Percentiles rank a stretch among this genome's conserved stretches.
These are phyloP conservation scores for Obelidium mucronatum DNA, from an alignment of 192 early-diverging fungal genomes.

Conservation along the genomic window DNA sequence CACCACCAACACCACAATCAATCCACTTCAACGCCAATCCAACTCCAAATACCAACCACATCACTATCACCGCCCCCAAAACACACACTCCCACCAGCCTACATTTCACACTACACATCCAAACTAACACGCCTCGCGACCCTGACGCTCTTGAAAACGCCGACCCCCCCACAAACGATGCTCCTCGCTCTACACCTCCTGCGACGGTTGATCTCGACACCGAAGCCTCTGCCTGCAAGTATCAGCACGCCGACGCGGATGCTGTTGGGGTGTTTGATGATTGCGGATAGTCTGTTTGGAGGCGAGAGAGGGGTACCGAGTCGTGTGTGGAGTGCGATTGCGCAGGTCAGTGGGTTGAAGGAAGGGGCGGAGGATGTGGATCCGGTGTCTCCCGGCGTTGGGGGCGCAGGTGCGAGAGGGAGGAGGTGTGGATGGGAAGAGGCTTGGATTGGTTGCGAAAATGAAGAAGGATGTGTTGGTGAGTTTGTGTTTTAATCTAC, in stretches of 20 bases:
- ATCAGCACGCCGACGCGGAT: constrained; percentile 9
- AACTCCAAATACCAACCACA: background rate
- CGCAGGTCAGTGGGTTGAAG: background rate
- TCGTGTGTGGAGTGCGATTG: constrained; percentile 18
- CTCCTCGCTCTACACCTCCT: constrained; percentile 20
- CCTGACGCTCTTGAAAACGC: constrained; percentile 8
- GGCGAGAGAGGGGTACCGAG: constrained; percentile 9
- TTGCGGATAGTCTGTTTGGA: constrained; percentile 13
- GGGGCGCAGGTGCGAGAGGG: background rate
- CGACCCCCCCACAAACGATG: constrained; percentile 14
- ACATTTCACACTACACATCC: constrained; percentile 13
- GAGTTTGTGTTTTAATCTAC: background rate
- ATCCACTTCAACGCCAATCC: background rate
- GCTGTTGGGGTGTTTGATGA: constrained; percentile 14
- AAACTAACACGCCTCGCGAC: constrained; percentile 7
- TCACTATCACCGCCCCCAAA: background rate
- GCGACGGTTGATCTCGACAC: constrained; percentile 1
- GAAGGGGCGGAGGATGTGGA: background rate
- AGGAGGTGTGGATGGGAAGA: background rate
- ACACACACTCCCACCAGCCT: constrained; percentile 11
- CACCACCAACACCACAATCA: background rate
- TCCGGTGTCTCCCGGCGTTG: background rate
- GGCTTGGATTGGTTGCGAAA: constrained; percentile 11
- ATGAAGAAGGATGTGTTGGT: constrained; percentile 19
- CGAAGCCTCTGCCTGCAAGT: background rate